A percentile compares a stretch with the other conserved stretches of the same genome.
Conservation (phyloP, 2,329 filamentous ascomycete species). For the Bipolaris oryzae region DNA sequence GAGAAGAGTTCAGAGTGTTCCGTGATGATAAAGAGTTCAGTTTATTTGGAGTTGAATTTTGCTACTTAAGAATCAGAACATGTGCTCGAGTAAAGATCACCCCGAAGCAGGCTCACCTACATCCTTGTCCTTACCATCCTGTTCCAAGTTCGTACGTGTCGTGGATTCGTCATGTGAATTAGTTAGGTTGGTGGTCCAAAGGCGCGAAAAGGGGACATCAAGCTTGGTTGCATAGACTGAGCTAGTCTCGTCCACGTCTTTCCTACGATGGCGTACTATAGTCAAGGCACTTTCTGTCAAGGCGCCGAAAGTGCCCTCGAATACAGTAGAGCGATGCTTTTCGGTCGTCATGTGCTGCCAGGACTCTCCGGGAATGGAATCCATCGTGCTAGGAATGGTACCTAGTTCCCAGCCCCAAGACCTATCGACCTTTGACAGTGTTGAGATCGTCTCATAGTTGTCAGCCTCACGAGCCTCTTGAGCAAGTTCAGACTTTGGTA, state of each 20-base stretch:
- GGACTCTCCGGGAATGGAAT: constrained; percentile 39
- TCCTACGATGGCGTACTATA: constrained; percentile 21
- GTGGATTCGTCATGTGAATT: background rate
- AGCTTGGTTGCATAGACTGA: constrained; percentile 50
- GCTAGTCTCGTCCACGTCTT: constrained; percentile 4
- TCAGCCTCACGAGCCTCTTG: background rate
- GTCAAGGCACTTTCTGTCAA: constrained; percentile 62
- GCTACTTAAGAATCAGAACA: constrained; percentile 18
- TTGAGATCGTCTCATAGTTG: constrained; percentile 2
- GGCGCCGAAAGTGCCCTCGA: constrained; percentile 63
- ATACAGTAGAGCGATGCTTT: constrained; percentile 24
- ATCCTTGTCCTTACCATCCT: constrained; percentile 1
- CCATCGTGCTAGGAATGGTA: constrained; percentile 53
- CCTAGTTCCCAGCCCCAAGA: constrained; percentile 47
- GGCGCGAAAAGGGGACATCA: constrained; percentile 56
- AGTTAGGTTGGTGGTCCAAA: constrained; percentile 19
- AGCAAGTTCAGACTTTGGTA: constrained; percentile 15
- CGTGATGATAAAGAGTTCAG: background rate
- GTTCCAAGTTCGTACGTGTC: background rate
- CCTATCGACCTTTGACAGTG: background rate
- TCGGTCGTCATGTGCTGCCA: constrained; percentile 22
- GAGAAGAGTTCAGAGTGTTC: background rate
- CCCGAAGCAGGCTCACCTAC: constrained; percentile 19
- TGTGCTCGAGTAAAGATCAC: background rate
- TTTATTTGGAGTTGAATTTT: constrained; percentile 4